Evolutionary conservation across 306 rosid species (phyloP).

Genomic region (Cotoneaster glaucophyllus): DNA sequence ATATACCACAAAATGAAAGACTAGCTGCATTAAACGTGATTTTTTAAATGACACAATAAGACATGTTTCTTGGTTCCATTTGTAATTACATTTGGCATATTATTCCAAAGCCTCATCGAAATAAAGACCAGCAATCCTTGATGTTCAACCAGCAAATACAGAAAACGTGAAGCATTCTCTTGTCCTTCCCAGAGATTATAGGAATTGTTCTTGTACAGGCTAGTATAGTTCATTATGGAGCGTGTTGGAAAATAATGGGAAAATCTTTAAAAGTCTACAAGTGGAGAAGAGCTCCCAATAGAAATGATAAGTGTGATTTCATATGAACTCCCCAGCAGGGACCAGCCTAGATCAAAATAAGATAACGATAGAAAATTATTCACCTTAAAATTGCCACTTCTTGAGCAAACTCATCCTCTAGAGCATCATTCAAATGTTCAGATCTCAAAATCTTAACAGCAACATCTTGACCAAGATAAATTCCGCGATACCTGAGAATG

Average conservation of each 20-base stretch:
- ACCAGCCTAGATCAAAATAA: neutral
- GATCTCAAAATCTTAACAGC: conserved; percentile 90
- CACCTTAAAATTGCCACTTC: conserved; percentile 92
- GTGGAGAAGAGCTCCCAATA: neutral
- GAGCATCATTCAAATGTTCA: conserved; percentile 75
- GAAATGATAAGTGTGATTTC: neutral
- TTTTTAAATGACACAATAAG: no score
- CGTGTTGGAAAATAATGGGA: neutral
- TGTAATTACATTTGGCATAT: no score
- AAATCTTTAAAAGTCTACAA: neutral
- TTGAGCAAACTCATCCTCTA: conserved; percentile 90
- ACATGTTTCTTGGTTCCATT: no score
- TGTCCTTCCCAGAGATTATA: neutral
- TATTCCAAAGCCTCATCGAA: no score
- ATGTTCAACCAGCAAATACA: no score
- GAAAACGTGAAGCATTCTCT: no score
- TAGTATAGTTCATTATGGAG: neutral
- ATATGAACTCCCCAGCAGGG: neutral
- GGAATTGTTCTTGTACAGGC: neutral
- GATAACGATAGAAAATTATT: conserved; percentile 2
- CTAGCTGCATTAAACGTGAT: no score
- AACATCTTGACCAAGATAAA: conserved; percentile 85
- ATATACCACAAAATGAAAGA: no score
- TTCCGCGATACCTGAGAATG: conserved; percentile 64
- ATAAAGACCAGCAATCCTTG: no score